Conservation (phyloP, 495 filamentous ascomycete genomes). For the Thozetella sp. region DNA sequence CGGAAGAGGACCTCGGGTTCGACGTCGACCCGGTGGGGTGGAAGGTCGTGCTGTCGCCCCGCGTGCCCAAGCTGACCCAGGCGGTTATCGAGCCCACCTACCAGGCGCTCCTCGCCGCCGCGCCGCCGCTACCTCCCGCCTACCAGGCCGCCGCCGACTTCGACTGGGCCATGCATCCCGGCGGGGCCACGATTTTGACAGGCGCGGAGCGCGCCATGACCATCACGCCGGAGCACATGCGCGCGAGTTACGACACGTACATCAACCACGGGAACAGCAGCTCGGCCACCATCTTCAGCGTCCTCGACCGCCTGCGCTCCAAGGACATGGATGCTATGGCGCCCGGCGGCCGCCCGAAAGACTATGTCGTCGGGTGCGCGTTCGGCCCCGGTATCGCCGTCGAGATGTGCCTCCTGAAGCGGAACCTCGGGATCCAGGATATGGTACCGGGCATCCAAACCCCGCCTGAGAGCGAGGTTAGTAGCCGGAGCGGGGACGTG, state of each 20-base stretch:
- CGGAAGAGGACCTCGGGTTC: conserved; percentile 59
- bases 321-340: conserved; percentile 58
- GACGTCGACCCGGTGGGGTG: conserved; percentile 61
- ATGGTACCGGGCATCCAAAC: conserved; percentile 31
- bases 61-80: conserved; percentile 54
- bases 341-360: conserved; percentile 41
- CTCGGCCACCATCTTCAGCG: conserved; percentile 62
- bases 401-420: conserved; percentile 63
- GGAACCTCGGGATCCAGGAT: conserved; percentile 28
- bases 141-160: conserved; percentile 51
- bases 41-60: conserved; percentile 61
- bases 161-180: conserved; percentile 72
- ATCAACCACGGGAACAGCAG: conserved; percentile 64
- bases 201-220: conserved; percentile 56
- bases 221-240: conserved; percentile 59
- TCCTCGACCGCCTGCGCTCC: conserved; percentile 57
- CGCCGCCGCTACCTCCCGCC: conserved; percentile 33
- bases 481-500: conserved; percentile 34
- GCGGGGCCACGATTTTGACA: conserved; percentile 64
- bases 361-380: conserved; percentile 63
- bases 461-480: conserved; percentile 42
- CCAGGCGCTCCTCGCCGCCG: conserved; percentile 39
- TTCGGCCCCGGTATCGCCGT: conserved; percentile 67
- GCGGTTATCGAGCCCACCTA: conserved; percentile 51
- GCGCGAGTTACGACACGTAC: conserved; percentile 64